These are phyloP conservation scores for Zygnema cylindricum DNA, from an alignment of 139 green algal species.

Conservation along the genomic window DNA sequence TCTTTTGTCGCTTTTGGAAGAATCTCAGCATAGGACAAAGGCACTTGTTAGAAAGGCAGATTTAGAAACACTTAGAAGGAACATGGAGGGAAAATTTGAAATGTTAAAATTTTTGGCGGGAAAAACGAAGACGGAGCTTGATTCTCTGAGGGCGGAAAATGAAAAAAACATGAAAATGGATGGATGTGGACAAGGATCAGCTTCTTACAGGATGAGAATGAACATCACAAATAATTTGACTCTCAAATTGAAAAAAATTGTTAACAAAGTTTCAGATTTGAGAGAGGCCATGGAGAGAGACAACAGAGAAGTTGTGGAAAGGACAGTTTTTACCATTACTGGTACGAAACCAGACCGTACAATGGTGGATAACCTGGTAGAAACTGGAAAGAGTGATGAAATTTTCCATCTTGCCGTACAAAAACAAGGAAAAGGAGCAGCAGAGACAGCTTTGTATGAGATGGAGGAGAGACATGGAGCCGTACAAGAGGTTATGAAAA, in stretches of 20 bases:
- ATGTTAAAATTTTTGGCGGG: not conserved
- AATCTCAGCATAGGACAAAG: no score
- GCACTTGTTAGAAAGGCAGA: no score
- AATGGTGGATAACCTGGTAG: constrained; percentile 22
- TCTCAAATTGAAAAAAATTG: constrained; percentile 93
- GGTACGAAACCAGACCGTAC: not conserved
- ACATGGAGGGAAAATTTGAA: no score
- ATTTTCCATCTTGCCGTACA: not conserved
- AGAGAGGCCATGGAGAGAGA: constrained; percentile 73
- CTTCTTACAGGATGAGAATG: constrained; percentile 17
- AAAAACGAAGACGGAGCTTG: not conserved
- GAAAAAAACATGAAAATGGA: not conserved
- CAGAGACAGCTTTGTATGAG: not conserved
- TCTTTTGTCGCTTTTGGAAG: no score
- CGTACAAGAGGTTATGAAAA: constrained; percentile 72
- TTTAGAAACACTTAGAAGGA: no score
- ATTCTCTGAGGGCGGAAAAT: not conserved
- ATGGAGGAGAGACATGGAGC: constrained; percentile 67
- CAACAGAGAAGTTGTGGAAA: constrained; percentile 90
- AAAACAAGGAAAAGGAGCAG: not conserved
- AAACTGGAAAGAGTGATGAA: constrained; percentile 34
- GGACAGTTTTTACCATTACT: constrained; percentile 52
- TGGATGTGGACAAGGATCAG: constrained; percentile 26
- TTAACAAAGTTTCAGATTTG: constrained; percentile 86
- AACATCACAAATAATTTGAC: constrained; percentile 69